Base-by-base conservation (phyloP, 2,329 filamentous ascomycete species). In the Aureobasidium musti region DNA sequence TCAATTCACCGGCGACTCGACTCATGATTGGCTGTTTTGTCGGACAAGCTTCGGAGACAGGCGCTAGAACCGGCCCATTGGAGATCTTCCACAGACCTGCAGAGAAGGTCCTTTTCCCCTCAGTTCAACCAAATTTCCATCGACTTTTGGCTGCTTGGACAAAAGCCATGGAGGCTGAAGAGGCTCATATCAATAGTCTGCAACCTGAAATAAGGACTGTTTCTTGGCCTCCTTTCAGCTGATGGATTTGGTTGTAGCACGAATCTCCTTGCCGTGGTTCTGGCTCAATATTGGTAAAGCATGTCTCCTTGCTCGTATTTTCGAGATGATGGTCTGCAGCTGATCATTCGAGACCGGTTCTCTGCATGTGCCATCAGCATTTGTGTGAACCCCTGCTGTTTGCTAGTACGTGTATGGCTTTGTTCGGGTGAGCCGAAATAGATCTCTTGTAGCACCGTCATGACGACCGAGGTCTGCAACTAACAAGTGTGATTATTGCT, bases 51-150 rank as follows among this genome's bases (percentile, higher is more conserved):
- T 49, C 57, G 43, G 41, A 19, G 41, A 61, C 41, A 61, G 28
- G 41, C 41, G 41, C 57, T 61, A 61, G 57, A 61, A 23, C 41
- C 56, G 41, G 54, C 17, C 41, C 30, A 43, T 57, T 28, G 35
- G 35, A 59, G 37, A 59, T 59, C 54, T 59, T 43, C 57, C 41
- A 37, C 26, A 37, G 28, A 49, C 26, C 57, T 61, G 41, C 28
- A 30, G 37, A 26, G 39, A n/a, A 45, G 56, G 28, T 37, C 19
- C 19, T 26, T 33, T 33, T 43, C 39, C n/a, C 56, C 28, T 49
- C 57, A 37, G 14, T 49, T 61, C 57, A 61, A 61, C 57, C 57
- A 49, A 49, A 61, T 61, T 61, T 61, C 17, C 14, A n/a, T 59
- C 23, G 37, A 28, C 33, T 35, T 35, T 56, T 56, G 53, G 35